phyloP scores from a whole-genome alignment of 78 protist genomes.

The Dictyostelium purpureum region DNA sequence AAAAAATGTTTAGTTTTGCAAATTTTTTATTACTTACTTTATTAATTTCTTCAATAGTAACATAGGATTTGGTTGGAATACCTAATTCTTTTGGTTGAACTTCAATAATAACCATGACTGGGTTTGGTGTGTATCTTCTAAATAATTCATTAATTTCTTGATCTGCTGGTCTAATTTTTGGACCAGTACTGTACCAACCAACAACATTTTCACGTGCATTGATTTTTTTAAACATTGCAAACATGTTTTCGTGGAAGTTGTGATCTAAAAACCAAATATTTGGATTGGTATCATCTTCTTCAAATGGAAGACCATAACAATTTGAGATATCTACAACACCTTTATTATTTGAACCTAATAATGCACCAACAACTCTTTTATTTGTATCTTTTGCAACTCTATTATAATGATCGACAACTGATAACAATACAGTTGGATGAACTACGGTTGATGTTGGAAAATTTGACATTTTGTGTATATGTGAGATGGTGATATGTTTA shows the following conservation, averaged over 20 bases:
- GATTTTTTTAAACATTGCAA: conserved; percentile 95
- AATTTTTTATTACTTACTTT: conserved; percentile 72
- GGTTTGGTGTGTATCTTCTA: conserved; percentile 88
- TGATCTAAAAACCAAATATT: conserved; percentile 96
- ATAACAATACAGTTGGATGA: conserved; percentile 97
- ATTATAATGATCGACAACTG: conserved; percentile 96
- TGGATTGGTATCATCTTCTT: conserved; percentile 94
- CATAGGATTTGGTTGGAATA: conserved; percentile 93
- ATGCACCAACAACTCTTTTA: conserved; percentile 95
- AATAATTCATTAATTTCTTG: conserved; percentile 92
- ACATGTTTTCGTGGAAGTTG: conserved; percentile 95
- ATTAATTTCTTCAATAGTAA: conserved; percentile 91
- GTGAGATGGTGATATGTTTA: no score
- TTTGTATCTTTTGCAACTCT: conserved; percentile 80
- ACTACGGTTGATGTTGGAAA: conserved; percentile 78
- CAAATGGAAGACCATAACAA: conserved; percentile 97
- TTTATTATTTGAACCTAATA: conserved; percentile 88
- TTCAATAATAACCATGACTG: conserved; percentile 92
- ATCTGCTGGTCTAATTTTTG: conserved; percentile 93
- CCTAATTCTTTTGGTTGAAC: conserved; percentile 88
- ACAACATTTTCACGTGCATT: conserved; percentile 94
- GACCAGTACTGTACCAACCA: conserved; percentile 99
- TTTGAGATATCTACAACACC: conserved; percentile 93
- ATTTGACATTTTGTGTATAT: background rate
- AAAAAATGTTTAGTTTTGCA: background rate